These are phyloP conservation scores for Phaeosphaeria sp. DNA, from an alignment of 2,329 filamentous ascomycete genomes.

Conservation along the genomic window DNA sequence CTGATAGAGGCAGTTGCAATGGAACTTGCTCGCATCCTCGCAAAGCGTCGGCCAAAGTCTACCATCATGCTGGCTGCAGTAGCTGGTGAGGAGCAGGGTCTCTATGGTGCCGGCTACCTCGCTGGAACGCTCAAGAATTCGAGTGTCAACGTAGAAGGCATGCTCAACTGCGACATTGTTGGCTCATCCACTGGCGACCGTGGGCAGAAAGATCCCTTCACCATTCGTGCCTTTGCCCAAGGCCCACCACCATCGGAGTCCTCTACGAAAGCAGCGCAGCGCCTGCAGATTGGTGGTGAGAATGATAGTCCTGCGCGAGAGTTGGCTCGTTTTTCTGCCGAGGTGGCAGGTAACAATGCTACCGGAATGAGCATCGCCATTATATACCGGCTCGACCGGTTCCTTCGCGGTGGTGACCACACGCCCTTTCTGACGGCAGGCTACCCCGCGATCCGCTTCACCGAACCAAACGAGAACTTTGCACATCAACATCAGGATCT, in stretches of 20 bases:
- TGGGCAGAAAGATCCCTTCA: slow-evolving; percentile 56
- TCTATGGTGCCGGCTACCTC: slow-evolving; percentile 61
- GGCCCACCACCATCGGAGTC: slow-evolving; percentile 56
- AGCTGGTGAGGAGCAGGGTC: slow-evolving; percentile 64
- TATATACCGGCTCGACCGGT: slow-evolving; percentile 64
- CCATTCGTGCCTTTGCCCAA: slow-evolving; percentile 63
- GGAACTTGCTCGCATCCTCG: slow-evolving; percentile 62
- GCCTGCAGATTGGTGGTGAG: slow-evolving; percentile 55
- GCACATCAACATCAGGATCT: slow-evolving; percentile 65
- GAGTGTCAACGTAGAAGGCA: slow-evolving; percentile 62
- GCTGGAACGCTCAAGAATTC: slow-evolving; percentile 61
- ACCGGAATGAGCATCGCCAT: slow-evolving; percentile 64
- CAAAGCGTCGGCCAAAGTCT: slow-evolving; percentile 56
- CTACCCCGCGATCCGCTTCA: slow-evolving; percentile 63
- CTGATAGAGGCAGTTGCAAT: slow-evolving; percentile 52
- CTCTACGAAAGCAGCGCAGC: slow-evolving; percentile 43
- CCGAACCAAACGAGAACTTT: slow-evolving; percentile 65
- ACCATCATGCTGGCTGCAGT: slow-evolving; percentile 65
- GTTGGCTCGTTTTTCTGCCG: slow-evolving; percentile 62
- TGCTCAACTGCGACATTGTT: slow-evolving; percentile 66
- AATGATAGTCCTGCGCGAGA: slow-evolving; percentile 64
- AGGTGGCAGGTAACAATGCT: slow-evolving; percentile 60
- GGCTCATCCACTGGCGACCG: slow-evolving; percentile 58
- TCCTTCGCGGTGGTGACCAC: slow-evolving; percentile 65
- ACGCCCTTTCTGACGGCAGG: slow-evolving; percentile 62